Evolutionary conservation across 768 basidiomycete genomes (phyloP).

Genomic region (Boletus coccyginus): DNA sequence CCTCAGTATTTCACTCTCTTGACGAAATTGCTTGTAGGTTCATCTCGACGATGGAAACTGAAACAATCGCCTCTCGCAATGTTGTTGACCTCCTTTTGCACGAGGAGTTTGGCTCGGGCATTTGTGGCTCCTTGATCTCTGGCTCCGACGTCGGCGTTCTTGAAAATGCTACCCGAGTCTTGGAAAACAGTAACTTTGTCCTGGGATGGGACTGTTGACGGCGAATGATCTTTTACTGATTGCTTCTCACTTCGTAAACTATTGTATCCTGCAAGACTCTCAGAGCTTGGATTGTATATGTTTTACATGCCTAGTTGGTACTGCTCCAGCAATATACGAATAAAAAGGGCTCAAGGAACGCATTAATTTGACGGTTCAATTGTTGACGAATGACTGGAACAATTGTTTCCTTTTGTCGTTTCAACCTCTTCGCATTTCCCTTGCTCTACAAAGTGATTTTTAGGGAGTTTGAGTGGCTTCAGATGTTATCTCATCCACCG

Average conservation of each 20-base stretch:
- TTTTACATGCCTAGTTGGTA: not conserved
- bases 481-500: not conserved
- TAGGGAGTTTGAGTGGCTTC: not conserved
- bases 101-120: conserved; percentile 67
- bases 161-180: conserved; percentile 11
- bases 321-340: not conserved
- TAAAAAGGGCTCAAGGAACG: not conserved
- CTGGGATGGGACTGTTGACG: conserved; percentile 73
- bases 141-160: conserved; percentile 13
- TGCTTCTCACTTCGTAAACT: not conserved
- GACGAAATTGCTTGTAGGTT: conserved; percentile 42
- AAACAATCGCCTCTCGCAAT: conserved; percentile 81
- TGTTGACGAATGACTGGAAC: not conserved
- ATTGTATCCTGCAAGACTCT: not conserved
- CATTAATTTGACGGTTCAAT: not conserved
- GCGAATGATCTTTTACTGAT: not conserved
- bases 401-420: not conserved
- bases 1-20: not conserved
- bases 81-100: conserved; percentile 75
- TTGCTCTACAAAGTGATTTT: not conserved
- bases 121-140: conserved; percentile 54
- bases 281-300: not conserved
- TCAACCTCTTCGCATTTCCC: not conserved
- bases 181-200: conserved; percentile 45
- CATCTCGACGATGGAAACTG: conserved; percentile 93